Conservation (phyloP, 2,329 filamentous ascomycete species). For the Penicillium sp. region DNA sequence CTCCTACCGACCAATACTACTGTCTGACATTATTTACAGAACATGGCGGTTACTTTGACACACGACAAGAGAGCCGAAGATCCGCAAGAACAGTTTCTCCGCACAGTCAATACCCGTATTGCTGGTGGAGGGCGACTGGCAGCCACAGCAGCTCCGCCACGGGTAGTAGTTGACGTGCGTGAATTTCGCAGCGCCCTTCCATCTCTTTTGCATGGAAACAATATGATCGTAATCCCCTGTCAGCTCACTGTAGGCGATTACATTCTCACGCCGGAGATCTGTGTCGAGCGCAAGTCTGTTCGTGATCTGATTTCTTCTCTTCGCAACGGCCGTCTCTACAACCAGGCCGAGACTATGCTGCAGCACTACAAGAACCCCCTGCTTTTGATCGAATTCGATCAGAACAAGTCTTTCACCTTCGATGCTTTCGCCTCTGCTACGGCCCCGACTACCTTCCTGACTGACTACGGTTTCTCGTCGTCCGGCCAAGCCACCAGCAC, state of each 20-base stretch:
- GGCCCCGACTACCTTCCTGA: slow-evolving; percentile 40
- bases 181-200: slow-evolving; percentile 93
- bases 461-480: slow-evolving; percentile 51
- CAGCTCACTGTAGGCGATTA: slow-evolving; percentile 97
- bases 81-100: slow-evolving; percentile 83
- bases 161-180: slow-evolving; percentile 90
- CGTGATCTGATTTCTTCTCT: slow-evolving; percentile 88
- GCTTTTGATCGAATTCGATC: slow-evolving; percentile 95
- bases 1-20: not conserved
- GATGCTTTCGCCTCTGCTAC: slow-evolving; percentile 55
- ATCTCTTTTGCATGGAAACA: slow-evolving; percentile 81
- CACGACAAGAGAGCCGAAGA: slow-evolving; percentile 68
- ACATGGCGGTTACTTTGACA: slow-evolving; percentile 84
- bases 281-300: slow-evolving; percentile 90
- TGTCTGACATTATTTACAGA: slow-evolving; percentile 33
- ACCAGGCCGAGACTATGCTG: slow-evolving; percentile 89
- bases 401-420: slow-evolving; percentile 94
- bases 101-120: slow-evolving; percentile 94
- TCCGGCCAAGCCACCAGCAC: slow-evolving; percentile 44
- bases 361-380: slow-evolving; percentile 84
- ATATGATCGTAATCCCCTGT: slow-evolving; percentile 84
- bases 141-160: slow-evolving; percentile 79
- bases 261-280: slow-evolving; percentile 83
- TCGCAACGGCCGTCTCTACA: slow-evolving; percentile 84
- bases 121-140: slow-evolving; percentile 81